Evolutionary conservation across 306 rosid genomes (phyloP).

Genomic region (Trifolium pratense): DNA sequence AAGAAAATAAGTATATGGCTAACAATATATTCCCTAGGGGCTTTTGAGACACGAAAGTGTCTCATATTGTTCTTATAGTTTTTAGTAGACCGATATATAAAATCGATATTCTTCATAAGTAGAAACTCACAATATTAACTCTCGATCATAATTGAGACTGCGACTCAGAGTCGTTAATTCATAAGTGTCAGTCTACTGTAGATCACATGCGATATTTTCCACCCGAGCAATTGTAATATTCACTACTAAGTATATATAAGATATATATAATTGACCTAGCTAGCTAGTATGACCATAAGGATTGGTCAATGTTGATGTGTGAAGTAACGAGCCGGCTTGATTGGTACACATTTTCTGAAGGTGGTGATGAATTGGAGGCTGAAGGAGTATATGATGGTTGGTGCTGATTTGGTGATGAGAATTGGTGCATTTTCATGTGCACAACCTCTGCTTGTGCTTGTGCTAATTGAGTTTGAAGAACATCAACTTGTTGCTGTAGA

Average conservation of each 20-base stretch:
- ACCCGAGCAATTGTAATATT: neutral
- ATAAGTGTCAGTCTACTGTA: neutral
- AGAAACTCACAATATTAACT: too few relatives aligned
- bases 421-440: constrained; percentile 65
- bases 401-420: constrained; percentile 35
- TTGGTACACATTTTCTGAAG: constrained; percentile 25
- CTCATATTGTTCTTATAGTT: neutral
- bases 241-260: neutral
- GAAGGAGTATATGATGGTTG: constrained; percentile 10
- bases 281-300: constrained; percentile 77
- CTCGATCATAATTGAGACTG: too few relatives aligned
- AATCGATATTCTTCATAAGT: neutral
- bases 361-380: neutral
- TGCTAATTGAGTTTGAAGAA: constrained; percentile 80
- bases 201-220: neutral
- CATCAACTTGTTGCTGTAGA: constrained; percentile 80
- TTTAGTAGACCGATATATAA: neutral
- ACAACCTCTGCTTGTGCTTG: constrained; percentile 82
- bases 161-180: too few relatives aligned
- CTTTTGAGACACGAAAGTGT: neutral
- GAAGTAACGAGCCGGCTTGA: constrained; percentile 22
- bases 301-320: constrained; percentile 61
- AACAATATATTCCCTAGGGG: neutral
- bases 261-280: neutral
- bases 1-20: constrained; percentile 28